These are phyloP conservation scores for Candida multigemmis DNA, from an alignment of 805 yeast genomes.

Conservation along the genomic window DNA sequence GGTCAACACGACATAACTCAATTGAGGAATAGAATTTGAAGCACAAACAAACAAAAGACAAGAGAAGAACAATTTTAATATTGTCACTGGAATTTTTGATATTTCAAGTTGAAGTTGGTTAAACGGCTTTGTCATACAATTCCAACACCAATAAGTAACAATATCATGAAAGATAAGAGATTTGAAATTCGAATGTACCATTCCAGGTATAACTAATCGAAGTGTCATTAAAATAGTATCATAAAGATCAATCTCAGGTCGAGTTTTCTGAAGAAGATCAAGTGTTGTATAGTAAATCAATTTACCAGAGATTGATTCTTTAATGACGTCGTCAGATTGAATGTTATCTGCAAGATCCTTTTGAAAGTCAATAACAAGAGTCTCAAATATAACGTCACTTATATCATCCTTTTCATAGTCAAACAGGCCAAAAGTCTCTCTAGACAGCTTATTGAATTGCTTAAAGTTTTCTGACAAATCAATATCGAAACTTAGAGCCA, in stretches of 20 bases:
- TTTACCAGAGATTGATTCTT: conserved; percentile 22
- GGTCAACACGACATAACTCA: conserved; percentile 36
- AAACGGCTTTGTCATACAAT: conserved; percentile 9
- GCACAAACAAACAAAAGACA: conserved; percentile 13
- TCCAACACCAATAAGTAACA: conserved; percentile 30
- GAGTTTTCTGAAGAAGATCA: conserved; percentile 7
- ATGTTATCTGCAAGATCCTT: conserved; percentile 16
- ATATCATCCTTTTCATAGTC: conserved; percentile 15
- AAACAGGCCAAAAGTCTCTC: conserved; percentile 28
- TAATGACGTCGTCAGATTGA: conserved; percentile 14
- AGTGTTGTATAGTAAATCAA: conserved; percentile 9
- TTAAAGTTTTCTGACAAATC: conserved; percentile 36
- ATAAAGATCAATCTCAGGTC: no score
- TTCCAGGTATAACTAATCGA: conserved; percentile 24
- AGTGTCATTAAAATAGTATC: conserved; percentile 15
- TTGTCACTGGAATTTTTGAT: conserved; percentile 17
- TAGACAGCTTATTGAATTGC: conserved; percentile 26
- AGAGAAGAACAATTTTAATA: conserved; percentile 23
- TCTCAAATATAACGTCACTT: conserved; percentile 30
- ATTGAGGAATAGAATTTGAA: conserved; percentile 10
- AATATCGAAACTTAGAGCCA: conserved; percentile 61
- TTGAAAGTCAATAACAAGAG: conserved; percentile 34
- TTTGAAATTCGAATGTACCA: conserved; percentile 17
- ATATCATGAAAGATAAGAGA: conserved; percentile 16
- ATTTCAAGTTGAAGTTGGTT: conserved; percentile 17